phyloP scores from a whole-genome alignment of 768 basidiomycete genomes.

The Cyathus striatus region DNA sequence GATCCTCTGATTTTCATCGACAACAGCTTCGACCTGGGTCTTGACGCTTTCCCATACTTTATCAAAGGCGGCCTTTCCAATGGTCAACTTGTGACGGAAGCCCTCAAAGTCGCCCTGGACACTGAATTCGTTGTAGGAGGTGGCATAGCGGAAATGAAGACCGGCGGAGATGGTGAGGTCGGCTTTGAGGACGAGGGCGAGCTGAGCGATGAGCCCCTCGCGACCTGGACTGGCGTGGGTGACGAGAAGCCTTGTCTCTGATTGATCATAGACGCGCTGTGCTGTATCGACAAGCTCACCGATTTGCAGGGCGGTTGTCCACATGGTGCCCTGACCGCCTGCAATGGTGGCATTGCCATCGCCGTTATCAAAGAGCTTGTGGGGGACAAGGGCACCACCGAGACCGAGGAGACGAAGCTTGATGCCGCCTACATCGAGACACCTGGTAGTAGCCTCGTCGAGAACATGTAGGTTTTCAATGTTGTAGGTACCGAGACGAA shows the following conservation, averaged over 20 bases:
- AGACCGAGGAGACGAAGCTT: conserved; percentile 93
- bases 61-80: conserved; percentile 79
- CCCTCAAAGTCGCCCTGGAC: conserved; percentile 87
- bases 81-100: conserved; percentile 73
- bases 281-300: conserved; percentile 98
- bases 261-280: conserved; percentile 85
- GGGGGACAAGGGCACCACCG: conserved; percentile 90
- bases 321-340: conserved; percentile 97
- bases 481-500: conserved; percentile 75
- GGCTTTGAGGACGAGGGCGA: conserved; percentile 86
- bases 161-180: conserved; percentile 93
- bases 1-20: conserved; percentile 86
- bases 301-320: conserved; percentile 96
- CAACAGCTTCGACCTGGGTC: conserved; percentile 82
- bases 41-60: conserved; percentile 96
- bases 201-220: conserved; percentile 88
- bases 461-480: conserved; percentile 90
- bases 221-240: conserved; percentile 90
- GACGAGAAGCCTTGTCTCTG: conserved; percentile 91
- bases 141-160: conserved; percentile 96
- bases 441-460: conserved; percentile 93
- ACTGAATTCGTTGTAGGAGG: conserved; percentile 95
- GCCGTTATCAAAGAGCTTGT: conserved; percentile 94
- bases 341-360: conserved; percentile 96
- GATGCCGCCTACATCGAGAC: conserved; percentile 88